These are phyloP conservation scores for Margaritispora aquatica DNA, from an alignment of 495 filamentous ascomycete species.

Conservation along the genomic window DNA sequence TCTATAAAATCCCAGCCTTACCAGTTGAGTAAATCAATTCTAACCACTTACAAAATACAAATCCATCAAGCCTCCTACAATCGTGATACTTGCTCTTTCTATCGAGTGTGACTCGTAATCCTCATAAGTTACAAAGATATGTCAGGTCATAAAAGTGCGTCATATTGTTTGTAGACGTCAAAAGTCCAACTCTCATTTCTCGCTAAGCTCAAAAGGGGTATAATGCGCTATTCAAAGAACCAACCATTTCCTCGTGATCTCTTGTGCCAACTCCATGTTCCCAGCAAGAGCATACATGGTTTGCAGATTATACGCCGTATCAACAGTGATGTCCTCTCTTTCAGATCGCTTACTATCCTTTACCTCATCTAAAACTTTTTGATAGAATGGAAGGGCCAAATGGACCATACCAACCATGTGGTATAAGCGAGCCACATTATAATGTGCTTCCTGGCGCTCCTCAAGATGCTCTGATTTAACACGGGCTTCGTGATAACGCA, in stretches of 20 bases:
- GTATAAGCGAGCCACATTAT: slow-evolving; percentile 77
- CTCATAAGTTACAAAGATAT: no score
- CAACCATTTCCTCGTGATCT: slow-evolving; percentile 50
- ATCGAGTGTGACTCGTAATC: no score
- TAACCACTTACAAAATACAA: no score
- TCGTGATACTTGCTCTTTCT: no score
- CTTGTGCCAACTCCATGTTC: slow-evolving; percentile 46
- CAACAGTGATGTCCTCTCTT: slow-evolving; percentile 58
- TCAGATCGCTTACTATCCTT: slow-evolving; percentile 18
- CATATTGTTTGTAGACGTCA: no score
- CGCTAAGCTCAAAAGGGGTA: neutral
- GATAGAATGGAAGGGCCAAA: slow-evolving; percentile 71
- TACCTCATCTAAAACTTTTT: slow-evolving; percentile 37
- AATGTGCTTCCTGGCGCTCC: slow-evolving; percentile 77
- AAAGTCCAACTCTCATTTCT: neutral
- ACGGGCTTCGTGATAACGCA: slow-evolving; percentile 63
- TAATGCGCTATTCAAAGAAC: slow-evolving; percentile 22
- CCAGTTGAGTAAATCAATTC: no score
- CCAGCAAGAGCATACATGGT: slow-evolving; percentile 55
- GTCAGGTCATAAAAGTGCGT: no score
- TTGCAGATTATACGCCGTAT: slow-evolving; percentile 75
- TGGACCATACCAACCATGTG: slow-evolving; percentile 74
- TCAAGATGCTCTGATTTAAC: slow-evolving; percentile 32
- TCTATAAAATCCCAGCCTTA: no score
- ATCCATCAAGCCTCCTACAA: no score